Conservation (phyloP, 306 rosid genomes). For the Dicorynia guianensis region DNA sequence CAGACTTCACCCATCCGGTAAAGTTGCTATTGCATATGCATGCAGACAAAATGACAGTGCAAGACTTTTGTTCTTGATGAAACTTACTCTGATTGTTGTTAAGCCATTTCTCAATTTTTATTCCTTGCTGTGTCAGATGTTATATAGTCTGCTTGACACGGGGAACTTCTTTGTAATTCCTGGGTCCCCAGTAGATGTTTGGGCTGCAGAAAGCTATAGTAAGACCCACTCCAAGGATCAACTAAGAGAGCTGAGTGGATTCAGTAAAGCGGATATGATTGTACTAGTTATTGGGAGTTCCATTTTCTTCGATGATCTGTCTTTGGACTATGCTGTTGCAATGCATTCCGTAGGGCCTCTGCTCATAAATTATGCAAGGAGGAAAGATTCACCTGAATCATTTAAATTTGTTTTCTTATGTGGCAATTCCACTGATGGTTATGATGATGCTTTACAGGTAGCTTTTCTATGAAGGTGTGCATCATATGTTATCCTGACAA, state of each 20-base stretch:
- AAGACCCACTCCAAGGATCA: slow-evolving; percentile 71
- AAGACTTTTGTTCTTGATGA: slow-evolving; percentile 36
- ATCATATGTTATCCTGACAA: slow-evolving; percentile 25
- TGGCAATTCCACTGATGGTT: slow-evolving; percentile 84
- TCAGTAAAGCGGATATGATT: slow-evolving; percentile 67
- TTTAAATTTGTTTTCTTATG: slow-evolving; percentile 89
- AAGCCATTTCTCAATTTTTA: slow-evolving; percentile 46
- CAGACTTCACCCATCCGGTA: slow-evolving; percentile 93
- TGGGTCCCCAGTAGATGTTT: slow-evolving; percentile 90
- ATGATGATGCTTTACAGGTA: slow-evolving; percentile 83
- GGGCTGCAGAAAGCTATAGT: slow-evolving; percentile 78
- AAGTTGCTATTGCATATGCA: slow-evolving; percentile 29
- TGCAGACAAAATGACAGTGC: slow-evolving; percentile 3
- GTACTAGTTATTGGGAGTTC: slow-evolving; percentile 89
- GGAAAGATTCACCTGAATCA: slow-evolving; percentile 61
- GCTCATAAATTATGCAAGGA: slow-evolving; percentile 78
- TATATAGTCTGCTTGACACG: slow-evolving; percentile 81
- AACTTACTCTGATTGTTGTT: slow-evolving; percentile 37
- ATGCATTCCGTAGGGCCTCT: slow-evolving; percentile 91
- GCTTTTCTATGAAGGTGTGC: slow-evolving; percentile 37
- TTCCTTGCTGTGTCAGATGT: slow-evolving; percentile 73
- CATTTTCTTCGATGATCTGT: slow-evolving; percentile 68
- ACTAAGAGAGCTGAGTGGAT: slow-evolving; percentile 66
- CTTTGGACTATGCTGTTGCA: slow-evolving; percentile 96
- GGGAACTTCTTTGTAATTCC: slow-evolving; percentile 97